These are phyloP conservation scores for Diplogelasinospora grovesii DNA, from an alignment of 495 filamentous ascomycete genomes.

Conservation along the genomic window DNA sequence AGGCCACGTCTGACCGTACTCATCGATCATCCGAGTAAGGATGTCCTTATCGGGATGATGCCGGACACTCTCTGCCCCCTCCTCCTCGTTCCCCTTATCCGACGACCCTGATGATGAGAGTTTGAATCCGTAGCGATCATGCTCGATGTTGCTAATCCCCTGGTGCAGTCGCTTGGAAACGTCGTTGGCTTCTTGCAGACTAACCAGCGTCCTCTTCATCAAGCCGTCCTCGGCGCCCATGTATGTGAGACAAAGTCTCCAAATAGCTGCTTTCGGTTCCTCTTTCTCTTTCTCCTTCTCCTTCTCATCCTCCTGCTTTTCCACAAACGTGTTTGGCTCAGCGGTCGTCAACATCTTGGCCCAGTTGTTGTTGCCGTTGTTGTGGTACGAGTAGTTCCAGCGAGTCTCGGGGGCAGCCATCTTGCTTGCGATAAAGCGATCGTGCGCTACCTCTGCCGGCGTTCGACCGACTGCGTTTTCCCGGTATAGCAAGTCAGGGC, in stretches of 20 bases:
- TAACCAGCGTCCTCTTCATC: slow-evolving; percentile 56
- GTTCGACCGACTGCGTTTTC: slow-evolving; percentile 69
- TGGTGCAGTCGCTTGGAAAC: slow-evolving; percentile 57
- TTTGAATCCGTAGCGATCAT: slow-evolving; percentile 14
- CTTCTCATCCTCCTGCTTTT: not conserved
- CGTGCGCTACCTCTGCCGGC: slow-evolving; percentile 56
- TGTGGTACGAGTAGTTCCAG: not conserved
- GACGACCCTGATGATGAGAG: not conserved
- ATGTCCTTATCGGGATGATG: no score
- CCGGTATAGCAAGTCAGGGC: slow-evolving; percentile 51
- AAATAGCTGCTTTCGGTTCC: no score
- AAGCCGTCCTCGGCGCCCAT: slow-evolving; percentile 13
- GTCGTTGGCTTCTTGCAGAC: slow-evolving; percentile 64
- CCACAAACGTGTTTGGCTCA: not conserved
- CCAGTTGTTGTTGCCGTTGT: not conserved
- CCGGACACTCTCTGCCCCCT: not conserved
- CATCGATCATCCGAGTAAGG: no score
- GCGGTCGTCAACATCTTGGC: not conserved
- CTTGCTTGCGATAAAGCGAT: slow-evolving; percentile 34
- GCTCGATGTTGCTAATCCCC: slow-evolving; percentile 18
- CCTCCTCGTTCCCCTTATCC: slow-evolving; percentile 1
- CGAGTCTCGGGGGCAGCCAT: not conserved
- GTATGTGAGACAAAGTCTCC: no score
- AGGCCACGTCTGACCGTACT: not conserved
- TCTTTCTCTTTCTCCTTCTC: no score